A percentile compares a stretch with the other conserved stretches of the same genome.
Evolutionary conservation across 345 rosid genomes (phyloP).

Genomic region (Anacardium occidentale): DNA sequence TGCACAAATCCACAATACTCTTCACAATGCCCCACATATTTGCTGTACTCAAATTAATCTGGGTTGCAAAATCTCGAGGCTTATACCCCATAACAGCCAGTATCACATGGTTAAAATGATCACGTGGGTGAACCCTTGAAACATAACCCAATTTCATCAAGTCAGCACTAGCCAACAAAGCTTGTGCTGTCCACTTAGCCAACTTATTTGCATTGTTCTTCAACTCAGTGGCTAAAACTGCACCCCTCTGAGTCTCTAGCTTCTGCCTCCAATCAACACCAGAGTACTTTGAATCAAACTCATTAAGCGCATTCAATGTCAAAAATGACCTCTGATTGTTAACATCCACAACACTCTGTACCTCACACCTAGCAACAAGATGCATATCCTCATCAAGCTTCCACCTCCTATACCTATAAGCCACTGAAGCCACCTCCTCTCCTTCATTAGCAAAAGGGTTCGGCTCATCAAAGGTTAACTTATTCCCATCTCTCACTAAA

Average conservation of each 20-base stretch:
- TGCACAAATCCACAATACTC: slow-evolving; percentile 85
- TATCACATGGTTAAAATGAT: slow-evolving; percentile 93
- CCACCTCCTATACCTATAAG: slow-evolving; percentile 92
- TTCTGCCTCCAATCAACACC: slow-evolving; percentile 99
- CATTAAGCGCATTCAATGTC: slow-evolving; percentile 89
- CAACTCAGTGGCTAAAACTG: slow-evolving; percentile 89
- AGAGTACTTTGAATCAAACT: slow-evolving; percentile 91
- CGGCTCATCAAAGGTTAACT: slow-evolving; percentile 79
- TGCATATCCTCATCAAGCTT: slow-evolving; percentile 76
- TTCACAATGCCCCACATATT: slow-evolving; percentile 99
- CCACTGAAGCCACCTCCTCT: slow-evolving; percentile 93
- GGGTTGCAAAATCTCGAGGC: slow-evolving; percentile 86
- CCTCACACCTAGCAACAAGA: slow-evolving; percentile 88
- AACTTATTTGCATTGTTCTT: slow-evolving; percentile 94
- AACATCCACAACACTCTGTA: slow-evolving; percentile 77
- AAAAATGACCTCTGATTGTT: slow-evolving; percentile 76
- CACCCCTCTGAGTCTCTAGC: slow-evolving; percentile 96
- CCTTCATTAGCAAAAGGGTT: slow-evolving; percentile 88
- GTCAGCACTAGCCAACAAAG: slow-evolving; percentile 84
- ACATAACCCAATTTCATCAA: slow-evolving; percentile 97
- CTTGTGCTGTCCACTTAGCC: slow-evolving; percentile 98
- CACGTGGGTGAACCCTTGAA: slow-evolving; percentile 95
- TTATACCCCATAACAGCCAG: slow-evolving; percentile 85
- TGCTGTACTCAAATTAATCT: slow-evolving; percentile 75
- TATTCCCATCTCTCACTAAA: slow-evolving; percentile 76